Percentiles rank a stretch among this genome's conserved stretches.
Conservation (phyloP, 1,139 yeast species). For the Taphrina betulina region DNA sequence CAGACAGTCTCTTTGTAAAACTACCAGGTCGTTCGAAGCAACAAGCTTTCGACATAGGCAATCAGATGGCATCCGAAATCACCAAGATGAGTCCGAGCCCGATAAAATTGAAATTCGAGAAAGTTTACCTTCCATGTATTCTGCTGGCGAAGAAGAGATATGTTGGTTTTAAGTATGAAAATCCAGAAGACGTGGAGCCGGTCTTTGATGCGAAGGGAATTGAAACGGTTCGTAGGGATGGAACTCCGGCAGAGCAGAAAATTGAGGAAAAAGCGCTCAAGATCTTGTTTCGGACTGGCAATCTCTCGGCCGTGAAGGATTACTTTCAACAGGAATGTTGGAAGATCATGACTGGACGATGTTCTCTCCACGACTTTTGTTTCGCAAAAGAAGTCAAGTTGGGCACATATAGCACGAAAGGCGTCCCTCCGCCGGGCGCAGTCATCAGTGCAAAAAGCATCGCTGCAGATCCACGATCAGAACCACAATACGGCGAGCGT, state of each 20-base stretch:
- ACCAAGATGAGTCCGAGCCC: constrained; percentile 79
- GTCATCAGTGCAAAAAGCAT: constrained; percentile 64
- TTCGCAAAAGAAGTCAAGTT: constrained; percentile 86
- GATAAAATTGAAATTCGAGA: constrained; percentile 78
- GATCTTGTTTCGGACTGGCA: constrained; percentile 67
- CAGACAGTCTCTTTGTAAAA: constrained; percentile 88
- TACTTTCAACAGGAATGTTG: constrained; percentile 65
- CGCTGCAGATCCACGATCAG: constrained; percentile 65
- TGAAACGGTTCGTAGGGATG: constrained; percentile 91
- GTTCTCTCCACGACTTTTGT: constrained; percentile 77
- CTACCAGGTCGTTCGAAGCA: constrained; percentile 75
- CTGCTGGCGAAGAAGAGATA: constrained; percentile 83
- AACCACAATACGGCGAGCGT: constrained; percentile 84
- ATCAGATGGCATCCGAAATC: constrained; percentile 61
- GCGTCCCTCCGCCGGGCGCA: constrained; percentile 87
- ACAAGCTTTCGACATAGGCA: constrained; percentile 77
- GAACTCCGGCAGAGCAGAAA: constrained; percentile 86
- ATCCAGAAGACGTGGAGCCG: constrained; percentile 55
- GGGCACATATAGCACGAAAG: constrained; percentile 74
- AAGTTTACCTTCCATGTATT: constrained; percentile 84
- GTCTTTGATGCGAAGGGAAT: constrained; percentile 93
- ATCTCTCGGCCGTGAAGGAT: constrained; percentile 65
- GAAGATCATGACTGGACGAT: constrained; percentile 60
- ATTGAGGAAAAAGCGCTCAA: constrained; percentile 66
- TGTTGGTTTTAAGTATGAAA: constrained; percentile 78